A percentile compares a stretch with the other conserved stretches of the same genome.
phyloP scores from a whole-genome alignment of 2,329 filamentous ascomycete genomes.

The Myotisia sp. region DNA sequence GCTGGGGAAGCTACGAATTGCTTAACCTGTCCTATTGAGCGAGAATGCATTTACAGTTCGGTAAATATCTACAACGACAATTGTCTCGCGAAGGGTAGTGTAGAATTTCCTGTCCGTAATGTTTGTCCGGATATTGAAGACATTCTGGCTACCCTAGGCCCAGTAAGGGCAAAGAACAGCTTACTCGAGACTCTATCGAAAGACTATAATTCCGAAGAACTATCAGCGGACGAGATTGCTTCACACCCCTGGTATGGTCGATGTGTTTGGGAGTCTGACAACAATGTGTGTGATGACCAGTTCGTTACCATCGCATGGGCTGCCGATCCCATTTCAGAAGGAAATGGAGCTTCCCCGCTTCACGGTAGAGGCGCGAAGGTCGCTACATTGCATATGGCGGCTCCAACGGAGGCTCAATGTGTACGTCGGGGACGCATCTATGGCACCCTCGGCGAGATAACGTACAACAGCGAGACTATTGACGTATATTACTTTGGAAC shows the following conservation, averaged over 20 bases:
- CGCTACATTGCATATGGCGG: slow-evolving; percentile 86
- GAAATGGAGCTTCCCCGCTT: slow-evolving; percentile 13
- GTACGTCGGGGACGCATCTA: slow-evolving; percentile 75
- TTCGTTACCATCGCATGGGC: slow-evolving; percentile 79
- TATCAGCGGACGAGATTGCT: slow-evolving; percentile 40
- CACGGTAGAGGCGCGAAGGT: slow-evolving; percentile 55
- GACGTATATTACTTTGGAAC: slow-evolving; percentile 56
- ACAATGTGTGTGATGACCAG: slow-evolving; percentile 88
- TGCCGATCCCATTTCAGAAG: slow-evolving; percentile 39
- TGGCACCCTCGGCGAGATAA: slow-evolving; percentile 71
- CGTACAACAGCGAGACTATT: slow-evolving; percentile 68
- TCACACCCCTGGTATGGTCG: slow-evolving; percentile 62
- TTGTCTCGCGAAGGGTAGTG: slow-evolving; percentile 52
- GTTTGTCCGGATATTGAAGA: slow-evolving; percentile 90
- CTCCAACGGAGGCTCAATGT: slow-evolving; percentile 75
- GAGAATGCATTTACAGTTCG: slow-evolving; percentile 70
- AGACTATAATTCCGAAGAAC: slow-evolving; percentile 41
- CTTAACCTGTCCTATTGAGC: slow-evolving; percentile 59
- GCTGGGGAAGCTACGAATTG: slow-evolving; percentile 78
- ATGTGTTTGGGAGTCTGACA: slow-evolving; percentile 90
- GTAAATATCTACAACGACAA: slow-evolving; percentile 65
- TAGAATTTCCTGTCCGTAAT: slow-evolving; percentile 70
- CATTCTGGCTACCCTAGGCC: slow-evolving; percentile 36
- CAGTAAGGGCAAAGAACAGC: slow-evolving; percentile 37
- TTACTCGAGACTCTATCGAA: slow-evolving; percentile 37